Evolutionary conservation across 768 basidiomycete genomes (phyloP), one percentile per base, ranked within the genome.

Genomic region (Tylopilus sp.): DNA sequence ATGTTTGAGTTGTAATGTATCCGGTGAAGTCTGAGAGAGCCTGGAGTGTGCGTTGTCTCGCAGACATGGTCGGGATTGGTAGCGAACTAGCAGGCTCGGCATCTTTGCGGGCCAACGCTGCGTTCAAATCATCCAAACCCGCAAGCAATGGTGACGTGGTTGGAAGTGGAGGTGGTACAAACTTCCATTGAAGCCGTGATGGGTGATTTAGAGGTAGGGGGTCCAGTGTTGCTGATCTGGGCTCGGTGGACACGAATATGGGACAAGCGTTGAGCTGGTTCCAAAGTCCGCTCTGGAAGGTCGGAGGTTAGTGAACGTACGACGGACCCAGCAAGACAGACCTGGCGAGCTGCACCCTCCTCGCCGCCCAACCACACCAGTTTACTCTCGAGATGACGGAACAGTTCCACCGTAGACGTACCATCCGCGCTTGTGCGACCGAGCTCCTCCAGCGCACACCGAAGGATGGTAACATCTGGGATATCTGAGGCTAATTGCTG

Each of bases 1-100:
- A 91, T 3, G 86, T 79, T 57, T 89, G 85, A 9, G 85, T 77
- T 51, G 85, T 84, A 61, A 91, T 79, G 65, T 88, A 89, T 6
- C 89, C 88, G 0, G 88, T 91, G 53, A 91, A 78, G 58, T 88
- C 83, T 2, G 84, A 77, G 35, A 90, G 74, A 0, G 79, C 65
- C 62, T 89, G 79, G 7, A 90, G 70, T 10, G 83, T 82, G 58
- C 82, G 77, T 58, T 87, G 85, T 60, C 75, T 73, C 7, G 75
- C 48, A 31, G 60, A 71, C 40, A 68, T 75, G 22, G 67, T 40
- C 23, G 46, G 56, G 15, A 42, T 47, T 7, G 17, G 59, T 40
- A 45, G 21, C 25, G 40, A 52, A 46, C 23, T 41, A 49, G 62
- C 13, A 56, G 20, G 55, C 31, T 47, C 51, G 22, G 36, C 43